Conservation (phyloP, 208 protist genomes). For the Crithidia expoeki region DNA sequence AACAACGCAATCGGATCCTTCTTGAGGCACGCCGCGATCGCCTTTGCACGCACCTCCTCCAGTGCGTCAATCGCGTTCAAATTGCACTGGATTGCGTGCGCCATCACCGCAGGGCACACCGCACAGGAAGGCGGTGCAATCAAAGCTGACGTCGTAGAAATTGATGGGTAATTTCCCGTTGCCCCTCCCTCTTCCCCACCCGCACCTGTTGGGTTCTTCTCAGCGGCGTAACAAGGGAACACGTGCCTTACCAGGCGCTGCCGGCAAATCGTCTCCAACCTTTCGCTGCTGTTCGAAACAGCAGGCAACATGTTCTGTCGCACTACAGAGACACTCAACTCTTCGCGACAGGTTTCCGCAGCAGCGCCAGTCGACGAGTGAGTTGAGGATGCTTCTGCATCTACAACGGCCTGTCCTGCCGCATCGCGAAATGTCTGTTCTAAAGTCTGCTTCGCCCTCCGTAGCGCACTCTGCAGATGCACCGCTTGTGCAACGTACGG, state of each 20-base stretch:
- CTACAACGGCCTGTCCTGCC: background rate
- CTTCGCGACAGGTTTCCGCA: background rate
- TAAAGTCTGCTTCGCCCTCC: background rate
- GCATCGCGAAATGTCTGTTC: background rate
- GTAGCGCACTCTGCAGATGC: constrained; percentile 5
- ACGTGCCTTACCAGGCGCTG: constrained; percentile 18
- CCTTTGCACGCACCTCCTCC: constrained; percentile 39
- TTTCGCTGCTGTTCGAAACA: constrained; percentile 11
- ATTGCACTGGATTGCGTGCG: constrained; percentile 50
- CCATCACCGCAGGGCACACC: constrained; percentile 46
- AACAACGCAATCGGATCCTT: constrained; percentile 52
- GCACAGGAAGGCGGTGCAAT: constrained; percentile 22
- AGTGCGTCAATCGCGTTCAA: constrained; percentile 44
- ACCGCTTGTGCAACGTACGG: constrained; percentile 1
- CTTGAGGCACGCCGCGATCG: constrained; percentile 59
- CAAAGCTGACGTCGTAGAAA: background rate
- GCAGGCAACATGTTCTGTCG: background rate
- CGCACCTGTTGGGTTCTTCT: background rate
- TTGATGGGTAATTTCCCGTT: too few relatives aligned
- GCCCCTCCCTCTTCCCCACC: background rate
- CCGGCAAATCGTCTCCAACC: constrained; percentile 15
- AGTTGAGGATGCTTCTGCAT: background rate
- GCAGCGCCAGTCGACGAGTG: constrained; percentile 4
- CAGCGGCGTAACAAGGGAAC: background rate
- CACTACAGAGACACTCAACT: background rate